A percentile compares a stretch with the other conserved stretches of the same genome.
phyloP scores from a whole-genome alignment of 306 rosid species.

The Leucaena leucocephala region DNA sequence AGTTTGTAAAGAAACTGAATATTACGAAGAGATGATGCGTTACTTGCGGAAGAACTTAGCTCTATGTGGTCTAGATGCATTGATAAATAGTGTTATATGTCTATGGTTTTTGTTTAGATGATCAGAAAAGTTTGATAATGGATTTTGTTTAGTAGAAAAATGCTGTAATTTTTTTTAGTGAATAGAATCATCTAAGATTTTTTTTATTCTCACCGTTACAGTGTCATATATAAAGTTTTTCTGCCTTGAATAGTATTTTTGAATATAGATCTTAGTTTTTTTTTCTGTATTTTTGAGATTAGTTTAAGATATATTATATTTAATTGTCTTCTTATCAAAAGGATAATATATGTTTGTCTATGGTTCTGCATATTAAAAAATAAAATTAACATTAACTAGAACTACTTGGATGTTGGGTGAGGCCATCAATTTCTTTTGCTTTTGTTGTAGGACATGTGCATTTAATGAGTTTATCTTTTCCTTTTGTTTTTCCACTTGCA shows the following conservation, averaged over 20 bases:
- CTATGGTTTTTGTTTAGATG: conserved; percentile 15
- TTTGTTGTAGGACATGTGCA: conserved; percentile 33
- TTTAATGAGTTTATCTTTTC: conserved; percentile 32
- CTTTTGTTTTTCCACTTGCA: conserved; percentile 51
- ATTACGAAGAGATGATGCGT: conserved; percentile 93
- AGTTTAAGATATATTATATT: not conserved
- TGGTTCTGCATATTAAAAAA: conserved; percentile 3
- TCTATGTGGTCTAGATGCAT: conserved; percentile 50
- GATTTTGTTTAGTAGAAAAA: not conserved
- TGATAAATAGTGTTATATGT: not conserved
- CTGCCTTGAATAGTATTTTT: conserved; percentile 7
- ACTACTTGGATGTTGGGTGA: conserved; percentile 7
- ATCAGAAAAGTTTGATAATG: conserved; percentile 21
- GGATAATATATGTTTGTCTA: conserved; percentile 2
- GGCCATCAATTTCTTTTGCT: conserved; percentile 26
- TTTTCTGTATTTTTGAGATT: not conserved
- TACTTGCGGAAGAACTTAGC: conserved; percentile 90
- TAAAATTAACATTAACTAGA: conserved; percentile 1
- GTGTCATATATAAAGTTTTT: conserved; percentile 10
- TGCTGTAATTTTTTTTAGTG: not conserved
- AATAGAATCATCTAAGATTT: not conserved
- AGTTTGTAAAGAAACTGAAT: conserved; percentile 91
- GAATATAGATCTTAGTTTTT: not conserved
- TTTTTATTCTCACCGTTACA: not conserved
- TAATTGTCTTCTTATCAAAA: not conserved